Evolutionary conservation across 768 basidiomycete genomes (phyloP).

Genomic region (Amanita thiersii): DNA sequence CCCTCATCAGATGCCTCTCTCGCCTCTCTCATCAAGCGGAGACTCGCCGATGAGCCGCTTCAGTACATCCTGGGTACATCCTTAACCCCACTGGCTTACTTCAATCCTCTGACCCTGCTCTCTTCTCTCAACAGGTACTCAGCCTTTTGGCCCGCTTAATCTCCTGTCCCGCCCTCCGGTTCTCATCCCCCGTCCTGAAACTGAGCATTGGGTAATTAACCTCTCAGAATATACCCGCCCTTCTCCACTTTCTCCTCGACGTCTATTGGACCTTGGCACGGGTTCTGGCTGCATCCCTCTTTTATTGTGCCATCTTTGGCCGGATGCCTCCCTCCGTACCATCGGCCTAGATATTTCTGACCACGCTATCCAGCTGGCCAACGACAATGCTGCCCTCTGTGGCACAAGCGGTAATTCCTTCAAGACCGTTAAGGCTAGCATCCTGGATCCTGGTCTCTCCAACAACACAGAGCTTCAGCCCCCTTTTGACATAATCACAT

Average conservation of each 20-base stretch:
- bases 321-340: conserved; percentile 43
- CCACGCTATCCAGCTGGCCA: conserved; percentile 45
- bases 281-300: conserved; percentile 91
- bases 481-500: conserved; percentile 72
- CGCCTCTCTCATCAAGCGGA: conserved; percentile 44
- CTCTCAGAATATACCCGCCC: conserved; percentile 43
- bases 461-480: conserved; percentile 23
- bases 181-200: conserved; percentile 94
- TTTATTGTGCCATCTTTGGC: conserved; percentile 63
- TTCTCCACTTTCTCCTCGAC: conserved; percentile 23
- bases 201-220: conserved; percentile 71
- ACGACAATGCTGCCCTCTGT: conserved; percentile 38
- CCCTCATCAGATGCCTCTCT: conserved; percentile 16
- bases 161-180: conserved; percentile 69
- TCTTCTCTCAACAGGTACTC: conserved; percentile 43
- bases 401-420: conserved; percentile 36
- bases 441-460: conserved; percentile 39
- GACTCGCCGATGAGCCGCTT: conserved; percentile 68
- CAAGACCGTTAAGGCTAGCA: conserved; percentile 27
- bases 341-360: conserved; percentile 63
- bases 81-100: conserved; percentile 4
- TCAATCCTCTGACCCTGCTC: conserved; percentile 10
- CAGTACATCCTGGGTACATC: conserved; percentile 83
- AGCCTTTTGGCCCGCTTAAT: conserved; percentile 81
- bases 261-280: conserved; percentile 84